phyloP scores from a whole-genome alignment of 1,284 basidiomycete species.

The Rhodotorula mucilaginosa region DNA sequence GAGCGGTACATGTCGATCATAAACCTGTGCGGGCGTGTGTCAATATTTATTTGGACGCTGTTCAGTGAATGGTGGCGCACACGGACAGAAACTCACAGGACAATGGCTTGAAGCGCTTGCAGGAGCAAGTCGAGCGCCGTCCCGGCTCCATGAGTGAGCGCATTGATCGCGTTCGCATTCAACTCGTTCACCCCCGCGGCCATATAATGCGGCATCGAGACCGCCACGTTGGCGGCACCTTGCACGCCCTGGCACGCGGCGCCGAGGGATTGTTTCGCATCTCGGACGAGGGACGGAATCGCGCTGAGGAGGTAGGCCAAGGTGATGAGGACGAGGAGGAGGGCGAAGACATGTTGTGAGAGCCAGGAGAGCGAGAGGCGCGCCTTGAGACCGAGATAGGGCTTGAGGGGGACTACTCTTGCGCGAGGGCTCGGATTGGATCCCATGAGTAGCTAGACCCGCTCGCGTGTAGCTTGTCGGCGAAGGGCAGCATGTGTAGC shows the following conservation, averaged over 20 bases:
- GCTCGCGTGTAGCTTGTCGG: too few species aligned
- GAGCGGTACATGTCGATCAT: conserved; percentile 87
- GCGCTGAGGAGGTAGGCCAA: conserved; percentile 27
- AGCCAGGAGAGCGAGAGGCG: conserved; percentile 39
- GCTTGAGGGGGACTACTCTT: conserved; percentile 1
- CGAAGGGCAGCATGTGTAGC: too few species aligned
- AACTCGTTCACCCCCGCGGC: conserved; percentile 78
- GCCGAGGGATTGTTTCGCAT: conserved; percentile 64
- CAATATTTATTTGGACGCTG: background rate
- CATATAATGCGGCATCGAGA: conserved; percentile 81
- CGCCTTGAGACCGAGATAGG: conserved; percentile 32
- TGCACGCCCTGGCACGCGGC: conserved; percentile 79
- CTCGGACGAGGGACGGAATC: conserved; percentile 50
- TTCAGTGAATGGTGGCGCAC: background rate
- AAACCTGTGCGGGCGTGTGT: conserved; percentile 53
- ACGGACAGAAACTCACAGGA: conserved; percentile 54
- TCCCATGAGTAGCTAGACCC: too few species aligned
- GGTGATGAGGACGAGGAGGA: conserved; percentile 37
- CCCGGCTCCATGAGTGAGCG: conserved; percentile 66
- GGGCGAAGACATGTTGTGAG: conserved; percentile 36
- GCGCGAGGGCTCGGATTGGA: too few species aligned
- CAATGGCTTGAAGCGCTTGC: conserved; percentile 69
- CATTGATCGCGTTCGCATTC: conserved; percentile 72
- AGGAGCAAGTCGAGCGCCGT: conserved; percentile 35
- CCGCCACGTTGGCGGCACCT: conserved; percentile 71